These are phyloP conservation scores for Yamadazyma kitorensis DNA, from an alignment of 805 yeast species.

Conservation along the genomic window DNA sequence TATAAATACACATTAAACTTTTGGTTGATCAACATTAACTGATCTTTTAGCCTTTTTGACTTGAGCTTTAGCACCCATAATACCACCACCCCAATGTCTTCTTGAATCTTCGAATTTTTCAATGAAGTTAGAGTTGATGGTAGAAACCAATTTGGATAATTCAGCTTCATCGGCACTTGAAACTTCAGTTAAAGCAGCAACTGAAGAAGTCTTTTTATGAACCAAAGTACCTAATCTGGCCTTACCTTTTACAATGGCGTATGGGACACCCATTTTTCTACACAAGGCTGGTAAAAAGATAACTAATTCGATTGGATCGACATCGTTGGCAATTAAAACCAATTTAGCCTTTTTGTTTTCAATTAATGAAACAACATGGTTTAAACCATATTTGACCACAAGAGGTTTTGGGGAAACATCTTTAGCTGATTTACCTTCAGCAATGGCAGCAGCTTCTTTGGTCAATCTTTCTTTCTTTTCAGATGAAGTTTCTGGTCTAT, in stretches of 20 bases:
- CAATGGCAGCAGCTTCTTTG: conserved; percentile 98
- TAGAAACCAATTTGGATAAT: conserved; percentile 86
- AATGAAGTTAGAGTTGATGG: conserved; percentile 89
- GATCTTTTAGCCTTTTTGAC: conserved; percentile 82
- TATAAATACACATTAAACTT: too few species aligned
- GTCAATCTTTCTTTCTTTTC: conserved; percentile 99
- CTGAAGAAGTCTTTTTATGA: conserved; percentile 96
- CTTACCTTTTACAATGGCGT: conserved; percentile 68
- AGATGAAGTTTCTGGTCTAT: conserved; percentile 96
- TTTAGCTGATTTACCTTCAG: conserved; percentile 96
- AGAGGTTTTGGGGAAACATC: conserved; percentile 97
- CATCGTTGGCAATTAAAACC: conserved; percentile 97
- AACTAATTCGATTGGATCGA: conserved; percentile 98
- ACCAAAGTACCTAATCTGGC: conserved; percentile 91
- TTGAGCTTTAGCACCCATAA: conserved; percentile 91
- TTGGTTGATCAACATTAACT: too few species aligned
- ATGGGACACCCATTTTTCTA: conserved; percentile 99
- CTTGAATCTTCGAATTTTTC: conserved; percentile 94
- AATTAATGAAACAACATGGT: conserved; percentile 95
- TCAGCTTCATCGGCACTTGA: conserved; percentile 92
- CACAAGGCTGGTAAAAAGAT: conserved; percentile 97
- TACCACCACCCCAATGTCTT: conserved; percentile 99
- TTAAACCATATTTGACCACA: conserved; percentile 96
- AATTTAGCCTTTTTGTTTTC: conserved; percentile 99
- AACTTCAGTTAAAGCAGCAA: conserved; percentile 96